These are phyloP conservation scores for Kodamaea sagamina DNA, from an alignment of 805 yeast species.

Conservation along the genomic window DNA sequence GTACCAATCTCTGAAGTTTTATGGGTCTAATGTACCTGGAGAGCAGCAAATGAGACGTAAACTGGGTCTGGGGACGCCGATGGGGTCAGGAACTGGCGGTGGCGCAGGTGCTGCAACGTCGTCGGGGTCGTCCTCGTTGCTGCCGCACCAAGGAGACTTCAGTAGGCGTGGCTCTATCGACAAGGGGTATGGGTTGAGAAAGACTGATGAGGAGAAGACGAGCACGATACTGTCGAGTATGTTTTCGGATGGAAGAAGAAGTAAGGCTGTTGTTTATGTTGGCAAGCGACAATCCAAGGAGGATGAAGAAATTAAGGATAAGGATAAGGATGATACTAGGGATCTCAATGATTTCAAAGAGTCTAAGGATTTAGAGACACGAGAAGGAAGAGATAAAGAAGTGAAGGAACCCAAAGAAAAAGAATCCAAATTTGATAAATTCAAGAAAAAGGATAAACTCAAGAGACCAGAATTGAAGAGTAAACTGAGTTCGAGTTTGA, in stretches of 20 bases:
- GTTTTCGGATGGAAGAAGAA: slow-evolving; percentile 15
- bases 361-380: background rate
- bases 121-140: background rate
- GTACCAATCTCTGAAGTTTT: slow-evolving; percentile 19
- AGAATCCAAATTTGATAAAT: background rate
- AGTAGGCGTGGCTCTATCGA: slow-evolving; percentile 1
- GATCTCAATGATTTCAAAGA: background rate
- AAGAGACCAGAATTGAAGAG: slow-evolving; percentile 1
- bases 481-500: background rate
- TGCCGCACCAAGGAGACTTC: slow-evolving; percentile 1
- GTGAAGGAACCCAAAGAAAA: background rate
- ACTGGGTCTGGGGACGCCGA: background rate
- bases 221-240: slow-evolving; percentile 11
- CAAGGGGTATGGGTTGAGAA: slow-evolving; percentile 1
- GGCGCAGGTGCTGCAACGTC: too few relatives aligned
- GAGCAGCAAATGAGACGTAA: background rate
- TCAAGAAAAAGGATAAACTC: background rate
- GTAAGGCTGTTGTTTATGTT: slow-evolving; percentile 11
- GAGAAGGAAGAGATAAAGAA: background rate
- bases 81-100: too few relatives aligned
- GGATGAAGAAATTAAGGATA: background rate
- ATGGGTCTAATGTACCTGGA: background rate
- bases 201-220: slow-evolving; percentile 2
- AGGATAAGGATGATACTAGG: background rate
- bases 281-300: background rate